Evolutionary conservation across 176 grass and related monocot genomes (phyloP).

Genomic region (Pontederia paniculata): DNA sequence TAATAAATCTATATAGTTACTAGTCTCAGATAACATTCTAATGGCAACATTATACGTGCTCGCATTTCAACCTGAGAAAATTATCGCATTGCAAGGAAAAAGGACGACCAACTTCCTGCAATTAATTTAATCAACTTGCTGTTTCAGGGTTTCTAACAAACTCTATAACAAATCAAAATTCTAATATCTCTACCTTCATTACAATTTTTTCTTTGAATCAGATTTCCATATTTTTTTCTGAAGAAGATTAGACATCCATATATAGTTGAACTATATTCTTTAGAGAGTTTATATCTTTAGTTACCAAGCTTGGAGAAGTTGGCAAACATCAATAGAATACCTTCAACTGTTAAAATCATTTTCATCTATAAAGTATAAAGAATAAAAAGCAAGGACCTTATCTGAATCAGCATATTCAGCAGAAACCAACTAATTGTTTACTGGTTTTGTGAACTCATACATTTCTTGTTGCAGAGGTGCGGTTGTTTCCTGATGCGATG

Average conservation of each 20-base stretch:
- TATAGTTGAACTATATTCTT: no score
- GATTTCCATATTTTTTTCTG: no score
- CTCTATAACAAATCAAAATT: no score
- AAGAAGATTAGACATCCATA: no score
- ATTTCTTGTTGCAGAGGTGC: conserved; percentile 64
- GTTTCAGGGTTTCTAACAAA: background rate
- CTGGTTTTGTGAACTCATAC: conserved; percentile 17
- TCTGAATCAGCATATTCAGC: background rate
- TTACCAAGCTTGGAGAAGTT: no score
- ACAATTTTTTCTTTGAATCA: no score
- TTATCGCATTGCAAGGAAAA: background rate
- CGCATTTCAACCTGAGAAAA: background rate
- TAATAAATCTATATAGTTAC: no score
- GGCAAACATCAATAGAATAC: no score
- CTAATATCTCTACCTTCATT: no score
- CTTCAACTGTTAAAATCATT: no score
- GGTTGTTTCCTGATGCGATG: conserved; percentile 66
- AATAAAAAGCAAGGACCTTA: background rate
- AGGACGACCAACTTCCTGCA: background rate
- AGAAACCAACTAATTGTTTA: background rate
- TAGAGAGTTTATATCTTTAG: no score
- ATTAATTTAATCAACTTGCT: background rate
- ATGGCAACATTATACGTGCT: background rate
- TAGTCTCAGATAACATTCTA: no score
- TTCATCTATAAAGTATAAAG: background rate